phyloP scores from a whole-genome alignment of 768 basidiomycete genomes.

The Megacollybia marginata region DNA sequence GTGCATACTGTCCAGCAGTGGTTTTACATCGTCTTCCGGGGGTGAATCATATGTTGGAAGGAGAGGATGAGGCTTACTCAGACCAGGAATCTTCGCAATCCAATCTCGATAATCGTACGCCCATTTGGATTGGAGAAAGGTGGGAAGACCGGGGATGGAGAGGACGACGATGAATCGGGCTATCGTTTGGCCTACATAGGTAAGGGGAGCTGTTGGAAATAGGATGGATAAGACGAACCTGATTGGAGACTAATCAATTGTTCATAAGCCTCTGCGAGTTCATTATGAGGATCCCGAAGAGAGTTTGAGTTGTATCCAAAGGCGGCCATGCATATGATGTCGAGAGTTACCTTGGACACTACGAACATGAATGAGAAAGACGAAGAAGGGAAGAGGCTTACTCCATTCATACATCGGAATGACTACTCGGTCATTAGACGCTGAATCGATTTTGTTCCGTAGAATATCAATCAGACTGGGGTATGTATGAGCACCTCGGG shows the following conservation, averaged over 20 bases:
- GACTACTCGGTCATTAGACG: slow-evolving; percentile 16
- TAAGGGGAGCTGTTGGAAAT: neutral
- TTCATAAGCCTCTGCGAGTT: slow-evolving; percentile 41
- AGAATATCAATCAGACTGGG: slow-evolving; percentile 31
- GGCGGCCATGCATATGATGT: slow-evolving; percentile 44
- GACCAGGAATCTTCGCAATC: slow-evolving; percentile 16
- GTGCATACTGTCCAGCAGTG: slow-evolving; percentile 31
- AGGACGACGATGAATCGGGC: slow-evolving; percentile 28
- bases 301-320: slow-evolving; percentile 41
- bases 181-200: slow-evolving; percentile 20
- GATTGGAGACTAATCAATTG: slow-evolving; percentile 32
- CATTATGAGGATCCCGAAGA: slow-evolving; percentile 37
- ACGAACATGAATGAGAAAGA: neutral
- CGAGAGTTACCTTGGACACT: slow-evolving; percentile 47
- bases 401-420: slow-evolving; percentile 38
- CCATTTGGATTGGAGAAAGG: slow-evolving; percentile 25
- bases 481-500: slow-evolving; percentile 1
- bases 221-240: slow-evolving; percentile 9
- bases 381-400: slow-evolving; percentile 17
- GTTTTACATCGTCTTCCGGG: slow-evolving; percentile 15
- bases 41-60: neutral
- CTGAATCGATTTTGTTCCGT: slow-evolving; percentile 20
- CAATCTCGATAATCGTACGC: slow-evolving; percentile 27
- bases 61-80: slow-evolving; percentile 14
- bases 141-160: slow-evolving; percentile 27